Evolutionary conservation across 169 alveolate species (phyloP), one percentile per base, ranked within the genome.

Genomic region (Eimeria acervulina): DNA sequence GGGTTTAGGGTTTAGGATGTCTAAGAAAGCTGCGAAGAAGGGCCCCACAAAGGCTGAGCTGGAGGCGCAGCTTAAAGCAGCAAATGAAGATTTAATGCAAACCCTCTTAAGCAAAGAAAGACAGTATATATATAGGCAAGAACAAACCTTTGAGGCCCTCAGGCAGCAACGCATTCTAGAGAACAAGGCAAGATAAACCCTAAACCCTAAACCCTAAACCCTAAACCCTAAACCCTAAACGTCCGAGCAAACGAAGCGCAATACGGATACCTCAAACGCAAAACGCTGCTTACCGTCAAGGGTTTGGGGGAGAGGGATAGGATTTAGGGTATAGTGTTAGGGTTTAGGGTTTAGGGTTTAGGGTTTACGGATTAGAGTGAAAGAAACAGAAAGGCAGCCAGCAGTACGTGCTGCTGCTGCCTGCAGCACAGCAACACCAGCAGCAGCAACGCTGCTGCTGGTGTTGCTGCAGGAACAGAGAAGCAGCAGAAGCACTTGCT

Each of bases 181-280:
- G 21, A 13, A 72, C 21, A 28, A 72, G 74, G 74, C 26, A 61
- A 17, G 74, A 17, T n/a, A 63, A n/a, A 17, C 74, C 74, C 74
- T n/a, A 63, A 63, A 63, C 74, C 74, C 74, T n/a, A 63, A 63
- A 47, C 55, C 55, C 55, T 47, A 47, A 47, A 63, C 74, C 74
- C 74, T 63, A 63, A 63, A 63, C 74, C 74, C 74, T 63, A 63
- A 63, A 63, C 74, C 74, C 74, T 63, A 63, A 63, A 63, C 74
- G 28, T 21, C 15, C 5, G 33, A 63, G 74, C 74, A 47, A 12
- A 47, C 19, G 55, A 12, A 47, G 55, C 5, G 55, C 55, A 12
- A 47, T 47, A 47, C 55, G 55, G 55, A 5, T 7, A 47, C 12
- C 5, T 47, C 12, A 5, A 47, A 47, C 55, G 12, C 12, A 47